Base-by-base conservation (phyloP, 1,284 basidiomycete species). In the Thecaphora thlaspeos region DNA sequence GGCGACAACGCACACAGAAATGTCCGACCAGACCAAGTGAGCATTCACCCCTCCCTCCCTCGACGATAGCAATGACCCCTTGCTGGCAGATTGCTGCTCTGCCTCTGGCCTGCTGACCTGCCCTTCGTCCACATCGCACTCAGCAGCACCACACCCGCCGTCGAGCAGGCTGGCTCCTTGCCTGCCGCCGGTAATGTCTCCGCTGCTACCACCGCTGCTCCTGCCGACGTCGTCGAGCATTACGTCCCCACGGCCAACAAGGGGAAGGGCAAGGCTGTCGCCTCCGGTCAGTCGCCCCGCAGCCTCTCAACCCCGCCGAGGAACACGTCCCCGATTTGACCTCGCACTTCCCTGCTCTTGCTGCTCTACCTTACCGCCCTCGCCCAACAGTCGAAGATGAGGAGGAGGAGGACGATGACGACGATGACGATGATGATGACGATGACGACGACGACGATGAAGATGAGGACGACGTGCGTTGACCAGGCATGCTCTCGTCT, bases 191-290 rank as follows among this genome's bases (percentile, higher is more conserved):
- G 7, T 18, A 19, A 8, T 3, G 32, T 8, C 28, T 8, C 9
- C 32, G 12, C 32, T 7, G 32, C 32, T 15, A 34, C 32, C 32
- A 28, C 7, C 26, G 11, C 26, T 5, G 12, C 32, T 4, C 32
- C 32, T 4, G 32, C 32, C 10, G 11, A 34, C 10, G 10, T 11
- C 11, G 32, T 34, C 11, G 38, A 21, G 18, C 4, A 22, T 4
- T 3, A 4, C 38, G 38, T 21, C 18, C 38, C 38, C 38, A 4
- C 18, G 9, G 5, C 47, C 4, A 51, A 61, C 52, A 68, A 68
- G 48, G 64, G 64, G 28, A 68, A 68, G 28, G 65, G 65, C 44
- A 60, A 48, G 37, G 61, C 56, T n/a, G 34, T 58, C 21, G 61
- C 57, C 42, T 42, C 54, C 41, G 61, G 65, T 68, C 17, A 53